phyloP scores from a whole-genome alignment of 257 asterid species.

The Coffea eugenioides region DNA sequence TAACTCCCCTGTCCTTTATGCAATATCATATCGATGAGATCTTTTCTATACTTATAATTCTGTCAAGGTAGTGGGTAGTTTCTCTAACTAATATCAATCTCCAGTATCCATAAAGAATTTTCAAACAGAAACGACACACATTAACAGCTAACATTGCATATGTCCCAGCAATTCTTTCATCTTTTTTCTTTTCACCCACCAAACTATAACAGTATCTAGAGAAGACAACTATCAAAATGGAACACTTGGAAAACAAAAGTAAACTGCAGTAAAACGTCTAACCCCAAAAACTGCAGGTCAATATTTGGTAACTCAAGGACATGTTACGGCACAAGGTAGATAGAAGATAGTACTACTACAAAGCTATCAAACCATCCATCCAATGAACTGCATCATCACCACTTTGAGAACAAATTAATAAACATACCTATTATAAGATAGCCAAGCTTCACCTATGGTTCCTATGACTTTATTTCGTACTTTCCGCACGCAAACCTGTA shows the following conservation, averaged over 20 bases:
- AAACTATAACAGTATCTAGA: not conserved
- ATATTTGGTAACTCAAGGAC: not conserved
- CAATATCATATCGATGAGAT: not conserved
- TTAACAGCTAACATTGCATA: not conserved
- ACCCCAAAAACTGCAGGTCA: not conserved
- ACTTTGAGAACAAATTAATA: not conserved
- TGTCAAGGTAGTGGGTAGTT: not conserved
- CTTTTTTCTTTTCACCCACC: not conserved
- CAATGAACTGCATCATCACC: not conserved
- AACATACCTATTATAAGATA: slow-evolving; percentile 72
- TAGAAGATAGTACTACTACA: not conserved
- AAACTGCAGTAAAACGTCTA: not conserved
- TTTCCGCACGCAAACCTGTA: slow-evolving; percentile 84
- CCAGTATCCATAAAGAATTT: not conserved
- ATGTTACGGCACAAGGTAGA: not conserved
- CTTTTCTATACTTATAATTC: not conserved
- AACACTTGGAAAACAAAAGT: not conserved
- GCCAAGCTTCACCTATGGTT: slow-evolving; percentile 81
- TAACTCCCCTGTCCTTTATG: not conserved
- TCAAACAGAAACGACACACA: not conserved
- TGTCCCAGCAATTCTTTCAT: not conserved
- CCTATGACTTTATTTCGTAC: slow-evolving; percentile 93
- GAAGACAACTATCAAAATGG: not conserved
- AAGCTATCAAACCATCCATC: not conserved
- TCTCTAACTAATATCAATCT: not conserved